Conservation (phyloP, 2,329 filamentous ascomycete genomes). For the Aureobasidium sp. region DNA sequence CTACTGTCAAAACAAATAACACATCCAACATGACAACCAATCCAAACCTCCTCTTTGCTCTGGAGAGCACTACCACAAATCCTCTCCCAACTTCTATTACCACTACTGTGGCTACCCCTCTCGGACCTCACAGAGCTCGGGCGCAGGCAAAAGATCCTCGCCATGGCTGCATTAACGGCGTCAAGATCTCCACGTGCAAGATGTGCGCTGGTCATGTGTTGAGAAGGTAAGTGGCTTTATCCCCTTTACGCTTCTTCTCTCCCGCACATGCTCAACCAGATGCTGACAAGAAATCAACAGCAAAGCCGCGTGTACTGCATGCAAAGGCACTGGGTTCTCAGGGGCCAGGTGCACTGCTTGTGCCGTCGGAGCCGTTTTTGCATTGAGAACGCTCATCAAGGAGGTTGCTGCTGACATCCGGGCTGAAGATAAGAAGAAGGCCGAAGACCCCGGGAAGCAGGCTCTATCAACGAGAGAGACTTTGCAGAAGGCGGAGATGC, state of each 20-base stretch:
- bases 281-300: background rate
- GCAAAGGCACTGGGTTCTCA: conserved; percentile 2
- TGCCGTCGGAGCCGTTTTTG: background rate
- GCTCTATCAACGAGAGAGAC: too few species aligned
- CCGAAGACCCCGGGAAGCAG: background rate
- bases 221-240: background rate
- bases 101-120: background rate
- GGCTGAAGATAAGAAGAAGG: background rate
- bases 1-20: background rate
- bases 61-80: background rate
- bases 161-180: conserved; percentile 5
- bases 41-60: conserved; percentile 5
- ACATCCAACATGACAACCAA: conserved; percentile 6
- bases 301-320: background rate
- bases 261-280: background rate
- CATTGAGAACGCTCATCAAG: background rate
- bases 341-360: background rate
- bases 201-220: background rate
- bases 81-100: background rate
- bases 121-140: background rate
- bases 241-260: background rate
- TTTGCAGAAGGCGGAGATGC: background rate
- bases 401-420: background rate
- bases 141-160: background rate
- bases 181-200: background rate